Percentiles rank a stretch among this genome's conserved stretches.
phyloP scores from a whole-genome alignment of 768 basidiomycete genomes.

The Suillus paluster region DNA sequence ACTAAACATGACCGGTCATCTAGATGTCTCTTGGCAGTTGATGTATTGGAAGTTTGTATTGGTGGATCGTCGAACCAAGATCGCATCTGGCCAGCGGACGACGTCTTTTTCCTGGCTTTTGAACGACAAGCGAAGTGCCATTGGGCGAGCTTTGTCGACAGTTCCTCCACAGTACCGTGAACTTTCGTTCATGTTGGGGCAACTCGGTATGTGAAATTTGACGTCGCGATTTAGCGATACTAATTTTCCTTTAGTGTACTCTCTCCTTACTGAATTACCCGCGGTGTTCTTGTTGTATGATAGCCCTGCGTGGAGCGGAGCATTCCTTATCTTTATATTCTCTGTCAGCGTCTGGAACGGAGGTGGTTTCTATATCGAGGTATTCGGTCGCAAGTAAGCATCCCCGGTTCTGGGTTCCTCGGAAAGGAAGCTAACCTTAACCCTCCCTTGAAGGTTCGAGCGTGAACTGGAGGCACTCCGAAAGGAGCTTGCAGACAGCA shows the following conservation, averaged over 20 bases:
- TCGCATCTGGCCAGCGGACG: constrained; percentile 87
- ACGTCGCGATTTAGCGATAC: constrained; percentile 12
- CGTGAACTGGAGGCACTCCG: constrained; percentile 88
- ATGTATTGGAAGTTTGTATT: constrained; percentile 97
- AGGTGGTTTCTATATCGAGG: constrained; percentile 94
- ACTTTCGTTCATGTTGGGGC: constrained; percentile 81
- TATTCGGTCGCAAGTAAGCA: constrained; percentile 93
- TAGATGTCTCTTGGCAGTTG: constrained; percentile 92
- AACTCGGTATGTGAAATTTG: constrained; percentile 60
- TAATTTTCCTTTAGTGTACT: constrained; percentile 60
- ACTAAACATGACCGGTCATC: constrained; percentile 12
- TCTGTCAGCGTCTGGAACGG: constrained; percentile 95
- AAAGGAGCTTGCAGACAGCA: constrained; percentile 83
- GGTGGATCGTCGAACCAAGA: constrained; percentile 86
- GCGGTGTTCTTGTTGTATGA: constrained; percentile 85
- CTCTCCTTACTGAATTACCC: constrained; percentile 83
- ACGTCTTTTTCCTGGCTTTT: constrained; percentile 90
- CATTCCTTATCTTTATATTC: constrained; percentile 82
- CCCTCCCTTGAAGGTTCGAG: constrained; percentile 70
- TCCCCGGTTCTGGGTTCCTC: background rate
- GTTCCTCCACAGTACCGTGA: constrained; percentile 68
- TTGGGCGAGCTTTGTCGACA: constrained; percentile 70
- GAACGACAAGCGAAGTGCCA: constrained; percentile 84
- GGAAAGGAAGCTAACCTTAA: constrained; percentile 11
- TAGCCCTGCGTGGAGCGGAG: constrained; percentile 74